A percentile compares a stretch with the other conserved stretches of the same genome.
Conservation (phyloP, 257 asterid species). For the Agastache rugosa region DNA sequence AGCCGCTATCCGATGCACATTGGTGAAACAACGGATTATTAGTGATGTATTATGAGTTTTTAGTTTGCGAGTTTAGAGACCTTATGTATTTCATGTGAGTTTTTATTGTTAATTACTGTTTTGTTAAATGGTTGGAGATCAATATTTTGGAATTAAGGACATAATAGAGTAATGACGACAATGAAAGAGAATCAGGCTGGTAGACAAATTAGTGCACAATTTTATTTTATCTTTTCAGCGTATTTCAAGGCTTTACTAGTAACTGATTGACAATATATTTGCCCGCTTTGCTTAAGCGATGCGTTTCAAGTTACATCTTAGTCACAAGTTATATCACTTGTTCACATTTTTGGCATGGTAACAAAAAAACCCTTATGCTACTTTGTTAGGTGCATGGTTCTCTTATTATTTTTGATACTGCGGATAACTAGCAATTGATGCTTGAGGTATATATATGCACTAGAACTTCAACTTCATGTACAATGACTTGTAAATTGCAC, state of each 20-base stretch:
- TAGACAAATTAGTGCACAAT: not conserved
- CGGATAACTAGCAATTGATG: no score
- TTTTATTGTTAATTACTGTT: not conserved
- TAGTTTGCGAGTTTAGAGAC: not conserved
- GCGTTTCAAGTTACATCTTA: not conserved
- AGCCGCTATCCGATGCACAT: no score
- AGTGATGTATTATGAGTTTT: accelerated
- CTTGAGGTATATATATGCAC: no score
- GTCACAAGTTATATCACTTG: constrained; percentile 28
- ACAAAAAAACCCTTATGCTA: not conserved
- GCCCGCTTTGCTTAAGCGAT: not conserved
- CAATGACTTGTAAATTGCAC: no score
- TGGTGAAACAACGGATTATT: not conserved
- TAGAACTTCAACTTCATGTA: no score
- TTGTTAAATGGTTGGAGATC: not conserved
- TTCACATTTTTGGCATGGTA: constrained; percentile 34
- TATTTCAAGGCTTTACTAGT: not conserved
- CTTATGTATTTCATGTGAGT: not conserved
- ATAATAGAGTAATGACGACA: not conserved
- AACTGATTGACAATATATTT: no score
- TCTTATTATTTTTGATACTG: no score
- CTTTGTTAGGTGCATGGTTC: not conserved
- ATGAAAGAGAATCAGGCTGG: not conserved
- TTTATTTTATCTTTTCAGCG: not conserved
- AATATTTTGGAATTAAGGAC: not conserved